A percentile compares a stretch with the other conserved stretches of the same genome.
phyloP scores from a whole-genome alignment of 2,329 filamentous ascomycete species.

The Phaeosphaeriaceae sp. region DNA sequence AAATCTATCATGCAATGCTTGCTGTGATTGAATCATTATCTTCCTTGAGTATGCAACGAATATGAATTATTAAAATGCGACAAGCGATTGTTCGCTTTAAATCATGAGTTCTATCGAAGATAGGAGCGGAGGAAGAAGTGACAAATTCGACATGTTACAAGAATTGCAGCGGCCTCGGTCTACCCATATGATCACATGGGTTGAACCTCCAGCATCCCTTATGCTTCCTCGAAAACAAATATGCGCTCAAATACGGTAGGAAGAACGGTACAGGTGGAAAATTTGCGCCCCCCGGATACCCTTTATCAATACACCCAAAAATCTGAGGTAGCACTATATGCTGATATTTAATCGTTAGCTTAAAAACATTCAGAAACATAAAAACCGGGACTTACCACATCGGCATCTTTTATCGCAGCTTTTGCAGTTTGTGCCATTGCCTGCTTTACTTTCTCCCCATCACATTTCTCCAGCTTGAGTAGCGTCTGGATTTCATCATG shows the following conservation, averaged over 20 bases:
- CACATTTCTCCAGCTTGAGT: conserved; percentile 19
- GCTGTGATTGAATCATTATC: too few relatives aligned
- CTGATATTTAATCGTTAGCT: conserved; percentile 22
- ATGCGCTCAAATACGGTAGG: conserved; percentile 44
- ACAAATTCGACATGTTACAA: background rate
- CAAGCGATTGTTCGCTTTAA: too few relatives aligned
- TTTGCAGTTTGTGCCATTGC: conserved; percentile 1
- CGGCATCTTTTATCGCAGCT: background rate
- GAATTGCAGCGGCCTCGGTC: conserved; percentile 27
- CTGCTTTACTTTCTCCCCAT: conserved; percentile 18
- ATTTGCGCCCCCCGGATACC: conserved; percentile 41
- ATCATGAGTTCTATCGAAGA: too few relatives aligned
- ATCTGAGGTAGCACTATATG: conserved; percentile 42
- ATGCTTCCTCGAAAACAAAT: conserved; percentile 37
- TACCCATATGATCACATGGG: conserved; percentile 35
- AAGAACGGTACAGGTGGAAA: conserved; percentile 46
- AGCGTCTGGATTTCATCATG: conserved; percentile 29
- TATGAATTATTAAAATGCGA: too few relatives aligned
- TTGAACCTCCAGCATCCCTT: conserved; percentile 46
- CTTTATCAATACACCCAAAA: conserved; percentile 45
- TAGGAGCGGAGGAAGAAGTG: too few relatives aligned
- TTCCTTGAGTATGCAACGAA: too few relatives aligned
- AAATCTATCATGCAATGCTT: too few relatives aligned
- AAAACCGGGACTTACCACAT: conserved; percentile 23
- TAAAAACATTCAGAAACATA: background rate